Evolutionary conservation across 306 rosid species (phyloP), one percentile per base, ranked within the genome.

Genomic region (Albizia julibrissin): DNA sequence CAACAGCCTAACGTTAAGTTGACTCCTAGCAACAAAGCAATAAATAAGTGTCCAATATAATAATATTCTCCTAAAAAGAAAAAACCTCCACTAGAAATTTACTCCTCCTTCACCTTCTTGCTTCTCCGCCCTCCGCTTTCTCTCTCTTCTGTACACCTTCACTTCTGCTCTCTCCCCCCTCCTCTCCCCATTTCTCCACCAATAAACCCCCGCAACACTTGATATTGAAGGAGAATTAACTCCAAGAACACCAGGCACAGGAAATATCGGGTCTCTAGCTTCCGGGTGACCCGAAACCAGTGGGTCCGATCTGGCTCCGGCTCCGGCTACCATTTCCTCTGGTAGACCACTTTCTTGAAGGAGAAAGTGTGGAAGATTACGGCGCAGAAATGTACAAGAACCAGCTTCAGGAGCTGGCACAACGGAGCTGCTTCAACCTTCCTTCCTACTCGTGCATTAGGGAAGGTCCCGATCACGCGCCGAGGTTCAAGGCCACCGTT

Each of bases 391-490:
- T 95, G 99, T 95, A 95, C 85, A 96, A 96, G 91, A 96, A 96
- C 97, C 99, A 95, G 99, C 97, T 95, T 76, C 99, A 95, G 74
- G 99, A 95, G 92, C 94, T 95, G 93, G 99, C 99, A 65, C 99
- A 95, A 80, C 85, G 98, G 84, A 95, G 99, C 89, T 95, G 99
- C 92, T 95, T 95, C 88, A 95, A 95, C 84, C 91, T 95, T 4
- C 99, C 99, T 37, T 93, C 99, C 9, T 95, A 95, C 90, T 81
- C 96, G 59, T 95, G 94, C 89, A 79, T 95, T 83, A 84, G 99
- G 78, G 99, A 95, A 87, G 99, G 99, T 87, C 99, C 99, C 3
- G 98, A 95, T 87, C 99, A 95, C 92, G 98, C 98, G 90, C 99
- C 99, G 42, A 83, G 99, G 80, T 95, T 95, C 87, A 95, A 95